phyloP scores from a whole-genome alignment of 345 rosid species.

The Microthlaspi erraticum region DNA sequence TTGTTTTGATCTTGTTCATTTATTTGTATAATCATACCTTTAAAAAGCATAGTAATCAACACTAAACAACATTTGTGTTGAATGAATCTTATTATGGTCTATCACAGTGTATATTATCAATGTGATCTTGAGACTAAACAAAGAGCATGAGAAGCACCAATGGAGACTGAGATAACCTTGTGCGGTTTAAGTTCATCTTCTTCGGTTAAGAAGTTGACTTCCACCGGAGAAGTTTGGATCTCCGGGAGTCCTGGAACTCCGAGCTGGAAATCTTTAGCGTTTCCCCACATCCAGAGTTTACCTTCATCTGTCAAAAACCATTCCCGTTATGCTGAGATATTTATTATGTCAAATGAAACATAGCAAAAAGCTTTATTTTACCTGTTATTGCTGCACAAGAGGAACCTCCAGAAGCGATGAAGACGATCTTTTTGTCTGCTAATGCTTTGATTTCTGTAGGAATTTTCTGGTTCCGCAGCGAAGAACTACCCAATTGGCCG shows the following conservation, averaged over 20 bases:
- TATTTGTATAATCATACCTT: slow-evolving; percentile 26
- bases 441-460: slow-evolving; percentile 68
- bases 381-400: slow-evolving; percentile 87
- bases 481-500: slow-evolving; percentile 85
- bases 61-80: slow-evolving; percentile 1
- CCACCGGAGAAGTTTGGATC: slow-evolving; percentile 64
- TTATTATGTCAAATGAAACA: not conserved
- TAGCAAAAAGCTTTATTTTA: slow-evolving; percentile 26
- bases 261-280: slow-evolving; percentile 80
- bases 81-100: not conserved
- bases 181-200: slow-evolving; percentile 66
- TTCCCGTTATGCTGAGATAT: not conserved
- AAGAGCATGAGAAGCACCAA: slow-evolving; percentile 91
- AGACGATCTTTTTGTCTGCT: slow-evolving; percentile 60
- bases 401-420: slow-evolving; percentile 86
- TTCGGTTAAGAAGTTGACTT: slow-evolving; percentile 75
- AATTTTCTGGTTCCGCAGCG: slow-evolving; percentile 56
- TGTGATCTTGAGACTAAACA: slow-evolving; percentile 71
- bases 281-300: slow-evolving; percentile 94
- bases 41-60: not conserved
- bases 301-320: slow-evolving; percentile 62
- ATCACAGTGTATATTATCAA: slow-evolving; percentile 9
- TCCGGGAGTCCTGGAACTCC: slow-evolving; percentile 90
- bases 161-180: slow-evolving; percentile 67
- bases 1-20: slow-evolving; percentile 16